phyloP scores from a whole-genome alignment of 2,329 filamentous ascomycete genomes.

The Apiospora koreana region DNA sequence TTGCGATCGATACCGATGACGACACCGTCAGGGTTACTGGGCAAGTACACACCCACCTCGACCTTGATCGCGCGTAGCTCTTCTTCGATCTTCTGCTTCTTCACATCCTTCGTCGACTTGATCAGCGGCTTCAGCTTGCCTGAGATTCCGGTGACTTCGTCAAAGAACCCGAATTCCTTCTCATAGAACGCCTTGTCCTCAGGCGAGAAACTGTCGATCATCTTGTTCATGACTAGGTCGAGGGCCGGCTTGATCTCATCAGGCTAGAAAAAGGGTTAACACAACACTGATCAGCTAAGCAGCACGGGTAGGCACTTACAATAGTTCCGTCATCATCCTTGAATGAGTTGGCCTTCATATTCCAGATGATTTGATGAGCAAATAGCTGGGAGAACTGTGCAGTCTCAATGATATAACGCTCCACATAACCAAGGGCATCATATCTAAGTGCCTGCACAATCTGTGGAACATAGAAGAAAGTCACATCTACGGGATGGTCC shows the following conservation, averaged over 20 bases:
- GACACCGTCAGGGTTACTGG: constrained; percentile 93
- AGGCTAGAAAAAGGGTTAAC: constrained; percentile 52
- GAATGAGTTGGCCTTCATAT: constrained; percentile 99
- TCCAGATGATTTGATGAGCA: constrained; percentile 99
- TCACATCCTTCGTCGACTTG: constrained; percentile 89
- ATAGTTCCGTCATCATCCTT: constrained; percentile 93
- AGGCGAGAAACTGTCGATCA: constrained; percentile 78
- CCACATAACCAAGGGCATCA: constrained; percentile 89
- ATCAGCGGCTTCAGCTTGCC: constrained; percentile 94
- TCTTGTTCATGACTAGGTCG: constrained; percentile 82
- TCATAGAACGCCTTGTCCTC: constrained; percentile 87
- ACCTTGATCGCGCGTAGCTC: constrained; percentile 97
- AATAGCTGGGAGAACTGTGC: constrained; percentile 98
- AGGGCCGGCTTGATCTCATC: constrained; percentile 92
- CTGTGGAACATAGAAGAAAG: constrained; percentile 98
- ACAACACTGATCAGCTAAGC: neutral
- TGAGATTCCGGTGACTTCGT: constrained; percentile 92
- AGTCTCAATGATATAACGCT: constrained; percentile 95
- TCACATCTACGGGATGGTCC: constrained; percentile 92
- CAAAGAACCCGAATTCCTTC: constrained; percentile 96
- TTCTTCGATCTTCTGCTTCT: constrained; percentile 99
- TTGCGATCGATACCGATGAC: constrained; percentile 98
- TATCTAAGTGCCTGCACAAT: constrained; percentile 95
- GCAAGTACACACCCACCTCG: constrained; percentile 94
- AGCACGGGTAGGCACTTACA: constrained; percentile 48